Conservation (phyloP, 148 eudicot genomes). For the Rhododendron simsii region DNA sequence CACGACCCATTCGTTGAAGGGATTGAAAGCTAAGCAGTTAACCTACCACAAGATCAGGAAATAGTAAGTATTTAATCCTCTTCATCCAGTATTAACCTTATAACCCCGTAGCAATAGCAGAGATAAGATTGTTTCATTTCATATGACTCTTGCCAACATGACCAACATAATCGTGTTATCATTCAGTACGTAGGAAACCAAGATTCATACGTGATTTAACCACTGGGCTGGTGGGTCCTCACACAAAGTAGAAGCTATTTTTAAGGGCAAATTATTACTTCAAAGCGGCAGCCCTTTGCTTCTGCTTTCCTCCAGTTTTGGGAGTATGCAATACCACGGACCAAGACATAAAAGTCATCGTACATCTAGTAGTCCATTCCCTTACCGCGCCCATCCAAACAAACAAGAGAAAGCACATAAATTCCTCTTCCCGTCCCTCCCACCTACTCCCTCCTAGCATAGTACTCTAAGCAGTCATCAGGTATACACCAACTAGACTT, state of each 20-base stretch:
- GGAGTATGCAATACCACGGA: background rate
- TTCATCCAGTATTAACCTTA: background rate
- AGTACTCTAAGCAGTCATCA: background rate
- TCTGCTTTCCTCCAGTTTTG: background rate
- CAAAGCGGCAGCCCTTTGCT: background rate
- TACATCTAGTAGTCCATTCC: background rate
- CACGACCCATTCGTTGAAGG: conserved; percentile 71
- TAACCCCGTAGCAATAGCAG: background rate
- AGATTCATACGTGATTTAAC: background rate
- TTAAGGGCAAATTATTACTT: background rate
- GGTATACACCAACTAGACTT: background rate
- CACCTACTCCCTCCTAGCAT: background rate
- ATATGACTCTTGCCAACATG: background rate
- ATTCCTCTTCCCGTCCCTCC: background rate
- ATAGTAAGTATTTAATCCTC: background rate
- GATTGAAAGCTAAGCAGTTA: conserved; percentile 78
- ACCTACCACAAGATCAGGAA: conserved; percentile 29
- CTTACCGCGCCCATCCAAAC: background rate
- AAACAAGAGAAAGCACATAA: background rate
- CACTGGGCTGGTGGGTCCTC: background rate
- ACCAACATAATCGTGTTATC: background rate
- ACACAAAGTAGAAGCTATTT: background rate
- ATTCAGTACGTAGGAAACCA: background rate
- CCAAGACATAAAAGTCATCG: background rate
- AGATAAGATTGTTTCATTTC: background rate